These are phyloP conservation scores for Boletus vinaceobasis DNA, from an alignment of 768 basidiomycete species.

Conservation along the genomic window DNA sequence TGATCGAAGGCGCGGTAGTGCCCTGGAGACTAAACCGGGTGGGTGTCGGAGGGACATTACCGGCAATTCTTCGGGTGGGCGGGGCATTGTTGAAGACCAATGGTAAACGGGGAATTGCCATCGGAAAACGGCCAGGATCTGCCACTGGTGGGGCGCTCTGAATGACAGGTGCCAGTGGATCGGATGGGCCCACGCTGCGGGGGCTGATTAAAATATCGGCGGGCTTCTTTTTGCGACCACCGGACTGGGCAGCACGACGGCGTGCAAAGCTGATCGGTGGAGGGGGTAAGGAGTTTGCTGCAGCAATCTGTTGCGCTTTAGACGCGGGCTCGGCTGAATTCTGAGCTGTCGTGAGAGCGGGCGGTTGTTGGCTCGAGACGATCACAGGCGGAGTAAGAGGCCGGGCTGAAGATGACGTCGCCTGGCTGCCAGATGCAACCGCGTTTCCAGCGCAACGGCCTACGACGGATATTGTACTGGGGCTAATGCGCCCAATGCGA, in stretches of 20 bases:
- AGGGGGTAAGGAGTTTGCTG: conserved; percentile 49
- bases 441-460: conserved; percentile 28
- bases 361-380: conserved; percentile 23
- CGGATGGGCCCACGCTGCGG: conserved; percentile 48
- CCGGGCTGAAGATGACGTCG: conserved; percentile 21
- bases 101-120: conserved; percentile 68
- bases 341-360: conserved; percentile 14
- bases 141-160: conserved; percentile 72
- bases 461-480: conserved; percentile 25
- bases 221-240: conserved; percentile 64
- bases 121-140: conserved; percentile 46
- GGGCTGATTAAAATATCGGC: conserved; percentile 79
- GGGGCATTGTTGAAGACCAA: conserved; percentile 43
- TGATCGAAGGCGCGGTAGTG: conserved; percentile 18
- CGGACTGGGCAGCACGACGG: conserved; percentile 64
- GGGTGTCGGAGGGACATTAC: conserved; percentile 70
- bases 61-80: conserved; percentile 47
- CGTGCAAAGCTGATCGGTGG: conserved; percentile 77
- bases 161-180: conserved; percentile 61
- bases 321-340: conserved; percentile 17
- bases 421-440: conserved; percentile 22
- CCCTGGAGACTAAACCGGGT: conserved; percentile 54
- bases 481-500: conserved; percentile 38
- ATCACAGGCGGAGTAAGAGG: conserved; percentile 25
- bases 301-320: conserved; percentile 22